Base-by-base conservation (phyloP, 2,329 filamentous ascomycete species). In the Trichophyton benhamiae region DNA sequence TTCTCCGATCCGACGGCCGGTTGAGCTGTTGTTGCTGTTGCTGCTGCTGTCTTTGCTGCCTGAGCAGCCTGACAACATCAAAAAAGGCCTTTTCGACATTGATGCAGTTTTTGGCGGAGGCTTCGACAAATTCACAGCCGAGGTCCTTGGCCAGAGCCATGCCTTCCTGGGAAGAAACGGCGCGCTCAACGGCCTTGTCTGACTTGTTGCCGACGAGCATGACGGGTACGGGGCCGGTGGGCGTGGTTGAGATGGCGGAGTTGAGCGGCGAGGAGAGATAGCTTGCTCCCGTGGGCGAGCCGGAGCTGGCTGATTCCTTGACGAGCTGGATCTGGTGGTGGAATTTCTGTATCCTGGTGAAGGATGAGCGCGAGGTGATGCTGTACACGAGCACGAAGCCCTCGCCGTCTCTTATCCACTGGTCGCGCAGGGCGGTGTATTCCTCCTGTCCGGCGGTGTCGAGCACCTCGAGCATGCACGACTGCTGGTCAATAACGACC, bases 201-300 rank as follows among this genome's bases (percentile, higher is more conserved):
- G 90, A 95, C 79, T 99, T 99, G 81, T 99, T 97, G 67, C 94
- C 94, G 41, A 99, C 94, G 33, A 99, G 82, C 94, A 99, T 97
- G 70, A 99, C 89, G 55, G 94, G 94, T 15, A 94, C 90, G 20
- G 63, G 63, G 11, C 87, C 87, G 65, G 84, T 81, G 65, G 67
- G 20, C 83, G 83, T 27, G 44, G 74, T 65, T 58, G 70, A 62
- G 36, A 68, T 62, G 33, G 83, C 77, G 6, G 72, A 75, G 75
- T 69, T 72, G 64, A 77, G 74, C 60, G 68, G 83, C 68, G 72
- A 86, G 30, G 72, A 71, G 27, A 79, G 70, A 64, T 80, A 79
- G 61, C 76, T 76, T 49, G 78, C 76, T 20, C 76, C 77, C 20
- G 78, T 77, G 55, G 81, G 80, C 0, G 81, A 82, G 38, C 80